Percentiles rank a stretch among this genome's conserved stretches.
Conservation (phyloP, 345 rosid species). For the Eucalyptus cladocalyx region DNA sequence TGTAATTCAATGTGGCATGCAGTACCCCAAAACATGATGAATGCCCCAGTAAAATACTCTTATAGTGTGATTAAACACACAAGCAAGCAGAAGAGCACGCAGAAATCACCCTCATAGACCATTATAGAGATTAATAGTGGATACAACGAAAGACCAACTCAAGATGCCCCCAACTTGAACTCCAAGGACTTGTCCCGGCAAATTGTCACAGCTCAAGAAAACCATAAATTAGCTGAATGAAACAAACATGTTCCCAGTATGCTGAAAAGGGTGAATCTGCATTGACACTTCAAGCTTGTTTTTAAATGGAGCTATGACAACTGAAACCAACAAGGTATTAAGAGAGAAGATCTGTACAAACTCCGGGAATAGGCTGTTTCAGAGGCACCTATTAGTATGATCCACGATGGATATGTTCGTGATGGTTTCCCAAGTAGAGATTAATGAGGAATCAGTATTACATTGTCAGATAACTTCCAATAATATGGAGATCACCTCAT, state of each 20-base stretch:
- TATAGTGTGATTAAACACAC: not conserved
- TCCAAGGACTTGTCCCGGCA: not conserved
- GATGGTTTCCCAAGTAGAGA: not conserved
- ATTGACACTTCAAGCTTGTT: not conserved
- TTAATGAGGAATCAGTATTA: not conserved
- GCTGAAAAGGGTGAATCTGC: not conserved
- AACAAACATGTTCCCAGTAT: not conserved
- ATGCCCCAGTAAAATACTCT: not conserved
- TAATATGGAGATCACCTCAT: not conserved
- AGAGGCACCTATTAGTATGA: not conserved
- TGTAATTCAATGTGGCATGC: not conserved
- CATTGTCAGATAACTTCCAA: not conserved
- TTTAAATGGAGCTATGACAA: not conserved
- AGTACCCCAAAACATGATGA: not conserved
- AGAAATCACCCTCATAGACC: not conserved
- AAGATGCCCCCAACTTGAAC: not conserved
- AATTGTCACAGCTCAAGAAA: not conserved
- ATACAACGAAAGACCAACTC: not conserved
- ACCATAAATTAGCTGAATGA: not conserved
- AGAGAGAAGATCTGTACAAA: not conserved
- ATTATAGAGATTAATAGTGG: not conserved
- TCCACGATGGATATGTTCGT: not conserved
- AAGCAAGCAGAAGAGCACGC: not conserved
- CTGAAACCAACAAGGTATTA: not conserved
- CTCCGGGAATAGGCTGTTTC: not conserved